A percentile compares a stretch with the other conserved stretches of the same genome.
Conservation (phyloP, 495 filamentous ascomycete species). For the Entonaema liquescens region DNA sequence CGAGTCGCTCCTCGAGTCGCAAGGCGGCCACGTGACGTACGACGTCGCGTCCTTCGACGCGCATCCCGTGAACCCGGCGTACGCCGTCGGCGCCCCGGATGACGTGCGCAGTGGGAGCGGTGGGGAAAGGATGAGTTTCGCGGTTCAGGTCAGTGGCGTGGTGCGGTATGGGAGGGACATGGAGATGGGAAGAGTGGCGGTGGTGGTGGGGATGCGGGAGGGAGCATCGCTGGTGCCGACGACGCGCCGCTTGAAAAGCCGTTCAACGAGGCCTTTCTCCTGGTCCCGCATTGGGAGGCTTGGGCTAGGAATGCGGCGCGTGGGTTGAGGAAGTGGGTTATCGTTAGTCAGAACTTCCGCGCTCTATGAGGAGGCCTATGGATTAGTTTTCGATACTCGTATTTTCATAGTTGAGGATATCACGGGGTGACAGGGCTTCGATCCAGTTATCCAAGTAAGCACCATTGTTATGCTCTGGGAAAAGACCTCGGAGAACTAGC, state of each 20-base stretch:
- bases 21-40: constrained; percentile 51
- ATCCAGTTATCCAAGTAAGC: too few relatives aligned
- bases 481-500: too few relatives aligned
- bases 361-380: constrained; percentile 42
- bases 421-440: too few relatives aligned
- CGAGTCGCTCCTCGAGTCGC: constrained; percentile 50
- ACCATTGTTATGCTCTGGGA: too few relatives aligned
- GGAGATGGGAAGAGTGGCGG: constrained; percentile 11
- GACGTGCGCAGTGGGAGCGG: constrained; percentile 33
- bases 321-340: constrained; percentile 66
- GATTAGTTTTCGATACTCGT: too few relatives aligned
- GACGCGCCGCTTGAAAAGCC: constrained; percentile 62
- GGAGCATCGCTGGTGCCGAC: constrained; percentile 17
- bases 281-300: constrained; percentile 77
- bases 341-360: constrained; percentile 78
- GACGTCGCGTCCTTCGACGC: constrained; percentile 74
- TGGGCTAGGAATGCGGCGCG: constrained; percentile 47
- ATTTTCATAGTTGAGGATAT: too few relatives aligned
- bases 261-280: constrained; percentile 78
- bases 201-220: background rate
- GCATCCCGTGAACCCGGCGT: constrained; percentile 76
- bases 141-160: constrained; percentile 71
- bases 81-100: constrained; percentile 54
- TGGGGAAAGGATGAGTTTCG: constrained; percentile 71
- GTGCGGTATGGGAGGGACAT: constrained; percentile 66